Evolutionary conservation across 2,329 filamentous ascomycete species (phyloP), one percentile per base, ranked within the genome.

Genomic region (Phyllosticta paracitricarpa): DNA sequence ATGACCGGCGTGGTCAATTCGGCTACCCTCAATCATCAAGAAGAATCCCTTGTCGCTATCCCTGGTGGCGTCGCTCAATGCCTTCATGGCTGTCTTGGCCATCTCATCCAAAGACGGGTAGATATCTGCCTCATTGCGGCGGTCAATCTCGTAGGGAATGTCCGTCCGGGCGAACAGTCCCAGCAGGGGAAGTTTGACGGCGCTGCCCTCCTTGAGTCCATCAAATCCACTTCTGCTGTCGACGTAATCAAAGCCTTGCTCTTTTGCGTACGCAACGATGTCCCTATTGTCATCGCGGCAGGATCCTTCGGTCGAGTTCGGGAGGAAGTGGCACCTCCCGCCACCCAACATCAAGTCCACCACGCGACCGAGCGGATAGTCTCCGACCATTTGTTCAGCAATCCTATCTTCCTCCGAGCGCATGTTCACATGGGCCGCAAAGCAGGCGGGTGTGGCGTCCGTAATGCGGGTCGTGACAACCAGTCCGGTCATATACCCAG

Each of bases 381-480:
- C 85, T 48, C 94, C 94, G 55, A 97, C 80, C 79, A 97, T 89
- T 73, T 99, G 94, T 69, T 93, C 82, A 0, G 94, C 94, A 69
- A 99, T 97, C 57, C 88, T 83, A 73, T 97, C 92, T 73, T 95
- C 89, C 76, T 96, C 89, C 63, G 81, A 78, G 57, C 94, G 85
- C 65, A 84, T 79, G 64, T 91, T 85, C 17, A 91, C 94, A 71
- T 97, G 94, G 55, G 89, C 86, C 3, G 91, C 91, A 73, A 99
- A 99, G 74, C 91, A 96, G 1, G 94, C 94, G 0, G 94, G 94
- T 1, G 94, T 99, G 3, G 94, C 94, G 77, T 99, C 94, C 3
- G 94, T 97, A 64, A 97, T 85, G 64, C 93, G 85, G 0, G 94
- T 99, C 0, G 94, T 99, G 30, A 97, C 94, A 1, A 97, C 94